Base-by-base conservation (phyloP, 306 rosid species). In the Pachyrhizus erosus region DNA sequence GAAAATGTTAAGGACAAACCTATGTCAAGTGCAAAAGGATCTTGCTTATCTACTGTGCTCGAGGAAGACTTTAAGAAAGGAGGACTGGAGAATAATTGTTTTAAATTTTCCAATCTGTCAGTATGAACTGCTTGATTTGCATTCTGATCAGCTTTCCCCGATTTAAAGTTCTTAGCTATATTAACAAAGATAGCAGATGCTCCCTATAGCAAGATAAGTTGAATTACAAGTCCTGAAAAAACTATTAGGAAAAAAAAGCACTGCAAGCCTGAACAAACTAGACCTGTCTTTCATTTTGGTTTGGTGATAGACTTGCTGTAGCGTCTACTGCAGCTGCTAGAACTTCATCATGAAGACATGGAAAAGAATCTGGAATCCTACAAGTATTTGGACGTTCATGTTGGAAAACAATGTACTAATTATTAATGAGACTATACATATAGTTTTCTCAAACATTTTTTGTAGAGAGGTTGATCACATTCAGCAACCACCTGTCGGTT, bases 281-380 rank as follows among this genome's bases (percentile, higher is more conserved):
- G 75, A 91, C 97, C 89, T 92, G 90, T 87, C 39, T 87, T 66
- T 88, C 88, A 58, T 82, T 82, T 76, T 86, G 91, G 83, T 42
- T 80, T 18, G 89, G 78, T 78, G 88, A 88, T 61, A 60, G 79
- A 87, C 64, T 84, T 42, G 55, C 58, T 23, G 86, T 70, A 77
- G 88, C 88, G 69, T 86, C 93, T 64, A 85, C 86, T 60, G 93
- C 91, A 64, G 91, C 93, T 75, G 88, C 92, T 73, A 91, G 89
- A 80, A 93, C 94, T 79, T 87, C 84, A 88, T 93, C 95, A 52
- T 94, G 88, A 70, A 93, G 98, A 80, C 90, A 82, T 74, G 97
- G 90, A 83, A 86, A 83, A 70, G 89, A 87, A 76, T 89, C 97
- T 3, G 89, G 87, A 88, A 76, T 86, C 92, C 98, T 94, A 84